These are phyloP conservation scores for Alternaria brassicae DNA, from an alignment of 2,329 filamentous ascomycete genomes.

Conservation along the genomic window DNA sequence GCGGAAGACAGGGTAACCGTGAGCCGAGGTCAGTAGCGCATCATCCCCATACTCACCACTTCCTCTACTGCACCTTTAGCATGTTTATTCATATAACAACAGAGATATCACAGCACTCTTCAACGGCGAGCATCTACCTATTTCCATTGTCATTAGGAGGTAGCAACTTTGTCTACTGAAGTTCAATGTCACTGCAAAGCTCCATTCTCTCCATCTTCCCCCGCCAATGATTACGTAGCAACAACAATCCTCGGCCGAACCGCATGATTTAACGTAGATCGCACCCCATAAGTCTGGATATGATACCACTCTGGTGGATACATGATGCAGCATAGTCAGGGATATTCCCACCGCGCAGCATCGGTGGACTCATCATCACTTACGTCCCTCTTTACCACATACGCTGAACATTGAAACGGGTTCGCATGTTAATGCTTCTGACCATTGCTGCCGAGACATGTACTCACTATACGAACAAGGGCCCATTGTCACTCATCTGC, in stretches of 20 bases:
- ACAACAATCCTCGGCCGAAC: not conserved
- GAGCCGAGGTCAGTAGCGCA: not conserved
- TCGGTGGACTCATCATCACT: not conserved
- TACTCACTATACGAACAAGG: not conserved
- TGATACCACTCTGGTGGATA: not conserved
- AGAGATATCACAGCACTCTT: not conserved
- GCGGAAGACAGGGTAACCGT: conserved; percentile 1
- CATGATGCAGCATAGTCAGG: not conserved
- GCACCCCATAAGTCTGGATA: not conserved
- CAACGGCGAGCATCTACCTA: not conserved
- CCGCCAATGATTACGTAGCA: conserved; percentile 1
- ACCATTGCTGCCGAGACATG: not conserved
- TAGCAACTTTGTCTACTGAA: not conserved
- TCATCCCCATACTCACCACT: not conserved
- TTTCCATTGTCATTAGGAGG: not conserved
- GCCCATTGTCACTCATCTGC: not conserved
- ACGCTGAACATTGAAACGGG: not conserved
- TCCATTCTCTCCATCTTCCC: conserved; percentile 4
- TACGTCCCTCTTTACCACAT: not conserved
- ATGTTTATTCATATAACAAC: not conserved
- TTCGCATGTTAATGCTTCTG: not conserved
- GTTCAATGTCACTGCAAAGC: not conserved
- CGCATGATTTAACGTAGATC: not conserved
- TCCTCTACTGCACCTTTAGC: not conserved
- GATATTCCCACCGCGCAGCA: not conserved